Conservation (phyloP, 805 yeast genomes). For the Candida xiaguanensis region DNA sequence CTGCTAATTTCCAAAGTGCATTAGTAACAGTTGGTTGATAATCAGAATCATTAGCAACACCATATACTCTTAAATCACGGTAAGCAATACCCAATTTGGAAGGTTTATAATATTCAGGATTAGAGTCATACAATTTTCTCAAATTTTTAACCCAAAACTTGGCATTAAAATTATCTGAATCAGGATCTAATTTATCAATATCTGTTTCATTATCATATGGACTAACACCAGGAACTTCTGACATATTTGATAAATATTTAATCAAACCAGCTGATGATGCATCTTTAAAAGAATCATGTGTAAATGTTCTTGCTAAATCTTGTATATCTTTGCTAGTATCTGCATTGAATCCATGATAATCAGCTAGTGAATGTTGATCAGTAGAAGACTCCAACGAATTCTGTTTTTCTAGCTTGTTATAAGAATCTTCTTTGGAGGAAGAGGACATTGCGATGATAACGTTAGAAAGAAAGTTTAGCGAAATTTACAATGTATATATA, state of each 20-base stretch:
- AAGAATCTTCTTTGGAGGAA: slow-evolving; percentile 8
- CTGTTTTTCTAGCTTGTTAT: slow-evolving; percentile 4
- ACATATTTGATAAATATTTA: slow-evolving; percentile 46
- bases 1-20: slow-evolving; percentile 23
- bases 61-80: slow-evolving; percentile 56
- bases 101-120: slow-evolving; percentile 63
- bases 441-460: slow-evolving; percentile 6
- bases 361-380: slow-evolving; percentile 15
- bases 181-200: slow-evolving; percentile 54
- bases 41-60: slow-evolving; percentile 65
- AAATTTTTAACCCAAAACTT: slow-evolving; percentile 67
- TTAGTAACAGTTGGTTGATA: slow-evolving; percentile 59
- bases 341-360: slow-evolving; percentile 34
- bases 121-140: slow-evolving; percentile 48
- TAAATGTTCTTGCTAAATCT: slow-evolving; percentile 41
- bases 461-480: neutral
- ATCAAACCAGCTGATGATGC: slow-evolving; percentile 23
- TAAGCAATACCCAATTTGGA: slow-evolving; percentile 57
- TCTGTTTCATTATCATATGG: slow-evolving; percentile 26
- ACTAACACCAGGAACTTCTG: slow-evolving; percentile 47
- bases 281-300: slow-evolving; percentile 15
- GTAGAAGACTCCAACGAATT: slow-evolving; percentile 9
- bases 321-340: slow-evolving; percentile 31
- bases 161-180: slow-evolving; percentile 53
- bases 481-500: neutral